phyloP scores from a whole-genome alignment of 208 protist genomes.

The Zelonia costaricensis region DNA sequence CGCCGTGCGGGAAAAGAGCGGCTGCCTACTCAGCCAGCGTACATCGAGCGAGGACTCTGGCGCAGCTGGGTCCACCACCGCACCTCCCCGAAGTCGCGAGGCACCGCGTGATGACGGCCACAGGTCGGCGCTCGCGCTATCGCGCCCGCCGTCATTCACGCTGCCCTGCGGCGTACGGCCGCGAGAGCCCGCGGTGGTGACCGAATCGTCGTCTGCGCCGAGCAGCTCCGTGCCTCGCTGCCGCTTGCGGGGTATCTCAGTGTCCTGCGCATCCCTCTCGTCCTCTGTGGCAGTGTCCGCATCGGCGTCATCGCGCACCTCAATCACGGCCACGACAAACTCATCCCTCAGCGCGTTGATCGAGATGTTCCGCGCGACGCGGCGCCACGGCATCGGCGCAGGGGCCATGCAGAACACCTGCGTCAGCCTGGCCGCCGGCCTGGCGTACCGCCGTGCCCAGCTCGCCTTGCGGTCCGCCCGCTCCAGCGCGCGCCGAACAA shows the following conservation, averaged over 20 bases:
- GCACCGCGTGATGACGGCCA: no score
- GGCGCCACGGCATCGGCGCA: constrained; percentile 32
- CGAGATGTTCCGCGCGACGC: constrained; percentile 19
- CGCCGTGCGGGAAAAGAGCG: constrained; percentile 1
- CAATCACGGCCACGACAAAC: constrained; percentile 25
- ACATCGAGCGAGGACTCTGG: background rate
- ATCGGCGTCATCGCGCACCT: background rate
- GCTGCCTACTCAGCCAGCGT: constrained; percentile 6
- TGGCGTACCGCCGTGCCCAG: constrained; percentile 5
- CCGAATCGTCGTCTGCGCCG: no score
- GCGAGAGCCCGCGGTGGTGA: no score
- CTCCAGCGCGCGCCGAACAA: constrained; percentile 12
- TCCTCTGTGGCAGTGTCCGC: background rate
- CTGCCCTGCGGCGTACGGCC: no score
- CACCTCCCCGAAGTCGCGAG: no score
- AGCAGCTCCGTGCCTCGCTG: no score
- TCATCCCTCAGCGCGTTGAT: constrained; percentile 19
- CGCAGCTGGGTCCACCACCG: background rate
- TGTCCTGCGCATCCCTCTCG: background rate
- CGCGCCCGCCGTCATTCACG: no score
- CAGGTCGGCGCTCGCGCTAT: no score
- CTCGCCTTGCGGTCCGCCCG: constrained; percentile 4
- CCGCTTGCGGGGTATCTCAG: background rate
- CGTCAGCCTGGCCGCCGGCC: constrained; percentile 8
- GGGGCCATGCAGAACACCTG: constrained; percentile 30